phyloP scores from a whole-genome alignment of 2,329 filamentous ascomycete species.

The Pestalotiopsis sp. region DNA sequence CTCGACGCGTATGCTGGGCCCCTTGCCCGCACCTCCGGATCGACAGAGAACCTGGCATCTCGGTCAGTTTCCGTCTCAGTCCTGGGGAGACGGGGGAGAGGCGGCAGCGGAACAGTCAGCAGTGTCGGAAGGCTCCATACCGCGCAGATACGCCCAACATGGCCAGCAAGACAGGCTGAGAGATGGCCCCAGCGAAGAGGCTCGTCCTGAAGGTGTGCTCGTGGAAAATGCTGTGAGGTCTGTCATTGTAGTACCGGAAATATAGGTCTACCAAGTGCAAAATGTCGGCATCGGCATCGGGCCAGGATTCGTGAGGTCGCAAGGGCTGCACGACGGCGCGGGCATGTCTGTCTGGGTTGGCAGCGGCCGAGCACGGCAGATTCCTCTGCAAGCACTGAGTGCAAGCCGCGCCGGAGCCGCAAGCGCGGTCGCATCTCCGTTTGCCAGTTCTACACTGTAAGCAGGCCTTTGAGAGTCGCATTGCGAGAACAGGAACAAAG shows the following conservation, averaged over 20 bases:
- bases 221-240: constrained; percentile 28
- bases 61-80: background rate
- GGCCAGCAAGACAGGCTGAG: constrained; percentile 20
- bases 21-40: constrained; percentile 18
- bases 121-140: constrained; percentile 14
- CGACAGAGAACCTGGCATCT: constrained; percentile 17
- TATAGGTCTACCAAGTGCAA: constrained; percentile 25
- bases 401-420: background rate
- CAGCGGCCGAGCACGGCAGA: background rate
- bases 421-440: background rate
- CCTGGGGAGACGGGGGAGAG: background rate
- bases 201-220: constrained; percentile 22
- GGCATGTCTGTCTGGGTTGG: background rate
- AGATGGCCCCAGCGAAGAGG: constrained; percentile 19
- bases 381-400: constrained; percentile 2
- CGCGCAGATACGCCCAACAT: constrained; percentile 26
- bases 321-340: background rate
- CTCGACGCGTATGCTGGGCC: constrained; percentile 17
- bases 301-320: background rate
- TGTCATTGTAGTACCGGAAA: constrained; percentile 26
- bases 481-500: background rate
- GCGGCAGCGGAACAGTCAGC: background rate
- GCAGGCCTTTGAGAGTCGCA: constrained; percentile 5
- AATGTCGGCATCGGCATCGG: background rate
- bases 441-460: constrained; percentile 2